Evolutionary conservation across 1,139 yeast species (phyloP).

Genomic region (Suhomyces maxii): DNA sequence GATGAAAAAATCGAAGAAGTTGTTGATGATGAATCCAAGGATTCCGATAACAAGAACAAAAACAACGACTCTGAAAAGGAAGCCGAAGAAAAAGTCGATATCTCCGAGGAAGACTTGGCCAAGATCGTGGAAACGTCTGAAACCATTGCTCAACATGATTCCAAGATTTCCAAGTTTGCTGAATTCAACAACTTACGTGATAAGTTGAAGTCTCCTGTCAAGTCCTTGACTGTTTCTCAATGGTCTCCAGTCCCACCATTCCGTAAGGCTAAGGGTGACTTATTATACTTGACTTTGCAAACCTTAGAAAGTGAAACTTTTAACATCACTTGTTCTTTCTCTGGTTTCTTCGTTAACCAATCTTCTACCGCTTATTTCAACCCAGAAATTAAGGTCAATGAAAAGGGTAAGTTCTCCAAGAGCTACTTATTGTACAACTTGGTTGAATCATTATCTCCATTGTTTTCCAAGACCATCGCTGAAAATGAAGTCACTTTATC

Average conservation of each 20-base stretch:
- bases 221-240: slow-evolving; percentile 63
- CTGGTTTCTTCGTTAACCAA: slow-evolving; percentile 78
- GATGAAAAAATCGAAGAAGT: not conserved
- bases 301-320: slow-evolving; percentile 80
- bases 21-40: not conserved
- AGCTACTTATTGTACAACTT: slow-evolving; percentile 54
- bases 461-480: slow-evolving; percentile 40
- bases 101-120: slow-evolving; percentile 17
- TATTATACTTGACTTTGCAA: slow-evolving; percentile 70
- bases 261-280: slow-evolving; percentile 68
- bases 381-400: slow-evolving; percentile 51
- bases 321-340: slow-evolving; percentile 73
- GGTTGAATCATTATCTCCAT: slow-evolving; percentile 55
- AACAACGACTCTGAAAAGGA: slow-evolving; percentile 14
- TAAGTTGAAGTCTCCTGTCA: slow-evolving; percentile 43
- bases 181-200: slow-evolving; percentile 24
- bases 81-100: slow-evolving; percentile 7
- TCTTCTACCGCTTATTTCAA: slow-evolving; percentile 70
- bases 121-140: slow-evolving; percentile 13
- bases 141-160: slow-evolving; percentile 5
- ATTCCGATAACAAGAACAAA: slow-evolving; percentile 6
- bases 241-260: slow-evolving; percentile 87
- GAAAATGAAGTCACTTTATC: slow-evolving; percentile 45
- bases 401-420: slow-evolving; percentile 36
- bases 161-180: slow-evolving; percentile 11